Conservation (phyloP, 345 rosid genomes). For the Erucastrum elatum region DNA sequence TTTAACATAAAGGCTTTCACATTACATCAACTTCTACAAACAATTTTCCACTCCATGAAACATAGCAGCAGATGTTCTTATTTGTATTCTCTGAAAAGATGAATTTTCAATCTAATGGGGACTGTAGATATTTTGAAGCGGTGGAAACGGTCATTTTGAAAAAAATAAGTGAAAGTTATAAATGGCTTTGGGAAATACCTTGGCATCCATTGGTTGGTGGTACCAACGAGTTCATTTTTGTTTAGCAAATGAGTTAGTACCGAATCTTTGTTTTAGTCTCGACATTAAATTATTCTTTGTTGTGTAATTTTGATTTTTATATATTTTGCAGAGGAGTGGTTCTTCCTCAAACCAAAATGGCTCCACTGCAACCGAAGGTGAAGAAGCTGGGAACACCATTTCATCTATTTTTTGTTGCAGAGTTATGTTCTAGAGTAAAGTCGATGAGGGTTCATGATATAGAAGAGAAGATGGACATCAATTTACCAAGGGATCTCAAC, state of each 20-base stretch:
- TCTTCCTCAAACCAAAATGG: neutral
- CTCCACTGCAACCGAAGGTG: too few relatives aligned
- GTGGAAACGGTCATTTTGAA: neutral
- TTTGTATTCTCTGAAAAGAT: neutral
- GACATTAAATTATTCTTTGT: neutral
- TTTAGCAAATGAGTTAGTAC: neutral
- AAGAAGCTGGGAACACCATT: too few relatives aligned
- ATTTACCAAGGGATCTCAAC: too few relatives aligned
- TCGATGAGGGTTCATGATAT: too few relatives aligned
- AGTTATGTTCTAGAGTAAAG: too few relatives aligned
- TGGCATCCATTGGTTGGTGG: neutral
- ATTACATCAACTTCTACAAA: too few relatives aligned
- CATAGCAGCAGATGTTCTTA: too few relatives aligned
- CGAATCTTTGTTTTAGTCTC: neutral
- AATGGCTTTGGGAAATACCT: neutral
- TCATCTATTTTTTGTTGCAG: too few relatives aligned
- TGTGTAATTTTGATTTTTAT: neutral
- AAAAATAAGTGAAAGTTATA: neutral
- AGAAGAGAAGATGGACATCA: too few relatives aligned
- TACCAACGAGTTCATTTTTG: neutral
- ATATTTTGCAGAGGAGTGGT: neutral
- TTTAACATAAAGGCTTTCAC: too few relatives aligned
- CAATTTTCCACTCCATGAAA: too few relatives aligned
- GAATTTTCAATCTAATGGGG: neutral
- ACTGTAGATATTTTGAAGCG: neutral